These are phyloP conservation scores for Oenanthe javanica DNA, from an alignment of 140 eudicot species.

Conservation along the genomic window DNA sequence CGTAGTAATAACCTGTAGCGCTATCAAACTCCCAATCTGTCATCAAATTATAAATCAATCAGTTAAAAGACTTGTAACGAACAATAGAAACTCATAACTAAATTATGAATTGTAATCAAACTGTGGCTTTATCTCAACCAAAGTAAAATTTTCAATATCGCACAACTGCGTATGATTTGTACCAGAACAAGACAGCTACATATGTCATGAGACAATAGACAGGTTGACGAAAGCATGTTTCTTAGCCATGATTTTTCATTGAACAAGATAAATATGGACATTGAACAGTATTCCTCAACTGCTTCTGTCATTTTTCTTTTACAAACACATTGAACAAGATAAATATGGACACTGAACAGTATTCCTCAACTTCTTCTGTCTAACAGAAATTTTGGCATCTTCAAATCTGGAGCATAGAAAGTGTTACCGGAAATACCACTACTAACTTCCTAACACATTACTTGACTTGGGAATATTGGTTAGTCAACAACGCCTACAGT, in stretches of 20 bases:
- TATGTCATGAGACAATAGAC: not conserved
- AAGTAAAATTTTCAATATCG: not conserved
- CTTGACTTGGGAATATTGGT: not conserved
- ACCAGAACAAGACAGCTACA: not conserved
- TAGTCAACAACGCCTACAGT: not conserved
- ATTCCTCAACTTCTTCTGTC: not conserved
- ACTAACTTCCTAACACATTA: not conserved
- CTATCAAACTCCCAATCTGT: constrained; percentile 90
- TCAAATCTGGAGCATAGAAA: not conserved
- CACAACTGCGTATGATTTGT: not conserved
- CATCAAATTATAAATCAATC: constrained; percentile 4
- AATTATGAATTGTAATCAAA: not conserved
- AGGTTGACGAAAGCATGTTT: not conserved
- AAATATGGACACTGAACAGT: not conserved
- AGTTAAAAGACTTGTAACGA: not conserved
- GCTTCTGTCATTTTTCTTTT: no score
- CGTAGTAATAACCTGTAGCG: constrained; percentile 74
- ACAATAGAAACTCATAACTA: not conserved
- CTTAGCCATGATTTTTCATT: not conserved
- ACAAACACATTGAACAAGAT: not conserved
- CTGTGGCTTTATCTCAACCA: not conserved
- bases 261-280: not conserved
- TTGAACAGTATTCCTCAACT: not conserved
- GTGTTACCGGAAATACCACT: not conserved
- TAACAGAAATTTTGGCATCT: not conserved